Percentiles rank a stretch among this genome's conserved stretches.
phyloP scores from a whole-genome alignment of 2,329 filamentous ascomycete species.

The Thelonectria blattea region DNA sequence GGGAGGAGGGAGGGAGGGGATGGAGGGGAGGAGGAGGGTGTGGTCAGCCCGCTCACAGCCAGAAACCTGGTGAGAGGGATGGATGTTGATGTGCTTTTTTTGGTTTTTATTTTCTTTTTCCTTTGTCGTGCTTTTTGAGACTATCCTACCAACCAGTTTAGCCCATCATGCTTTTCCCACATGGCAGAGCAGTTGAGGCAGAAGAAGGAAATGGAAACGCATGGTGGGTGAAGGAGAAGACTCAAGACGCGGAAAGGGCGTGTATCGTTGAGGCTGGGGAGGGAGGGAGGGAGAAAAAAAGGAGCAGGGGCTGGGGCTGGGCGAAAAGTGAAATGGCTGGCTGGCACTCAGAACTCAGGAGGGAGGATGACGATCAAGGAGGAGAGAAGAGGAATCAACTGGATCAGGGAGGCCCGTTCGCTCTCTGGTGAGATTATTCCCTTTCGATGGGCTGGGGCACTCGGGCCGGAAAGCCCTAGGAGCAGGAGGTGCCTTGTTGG shows the following conservation, averaged over 20 bases:
- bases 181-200: not conserved
- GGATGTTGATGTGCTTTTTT: conserved; percentile 9
- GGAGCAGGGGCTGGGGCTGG: conserved; percentile 19
- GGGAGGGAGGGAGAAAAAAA: not conserved
- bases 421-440: conserved; percentile 15
- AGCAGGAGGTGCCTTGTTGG: not conserved
- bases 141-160: conserved; percentile 18
- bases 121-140: not conserved
- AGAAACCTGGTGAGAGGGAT: conserved; percentile 24
- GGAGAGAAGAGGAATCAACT: conserved; percentile 31
- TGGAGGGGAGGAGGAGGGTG: no score
- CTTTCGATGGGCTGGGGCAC: conserved; percentile 14
- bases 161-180: conserved; percentile 18
- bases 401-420: not conserved
- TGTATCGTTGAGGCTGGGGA: conserved; percentile 14
- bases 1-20: conserved; percentile 2
- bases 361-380: conserved; percentile 21
- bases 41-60: conserved; percentile 11
- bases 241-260: conserved; percentile 12
- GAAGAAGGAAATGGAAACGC: not conserved
- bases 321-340: conserved; percentile 20
- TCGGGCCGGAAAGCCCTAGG: conserved; percentile 6
- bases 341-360: not conserved
- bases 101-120: not conserved
- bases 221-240: conserved; percentile 8